phyloP scores from a whole-genome alignment of 805 yeast genomes.

The Ogataea corticis region DNA sequence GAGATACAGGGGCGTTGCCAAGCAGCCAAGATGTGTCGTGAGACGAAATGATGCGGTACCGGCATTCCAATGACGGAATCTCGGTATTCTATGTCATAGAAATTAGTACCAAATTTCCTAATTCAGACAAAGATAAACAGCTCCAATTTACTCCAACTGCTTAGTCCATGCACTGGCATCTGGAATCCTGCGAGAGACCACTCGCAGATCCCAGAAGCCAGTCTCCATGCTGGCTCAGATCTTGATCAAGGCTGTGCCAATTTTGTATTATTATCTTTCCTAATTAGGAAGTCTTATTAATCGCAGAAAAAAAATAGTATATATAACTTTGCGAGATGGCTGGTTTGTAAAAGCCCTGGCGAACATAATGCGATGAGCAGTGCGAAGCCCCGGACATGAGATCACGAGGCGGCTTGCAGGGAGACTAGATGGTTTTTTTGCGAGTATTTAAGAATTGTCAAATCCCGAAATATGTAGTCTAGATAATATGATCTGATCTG shows the following conservation, averaged over 20 bases:
- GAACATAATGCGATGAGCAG: neutral
- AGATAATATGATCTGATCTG: neutral
- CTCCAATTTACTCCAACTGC: too few species aligned
- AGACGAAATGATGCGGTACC: neutral
- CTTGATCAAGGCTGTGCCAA: neutral
- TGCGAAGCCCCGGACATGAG: conserved; percentile 3
- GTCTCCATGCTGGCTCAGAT: neutral
- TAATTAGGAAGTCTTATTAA: conserved; percentile 14
- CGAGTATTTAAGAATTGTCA: neutral
- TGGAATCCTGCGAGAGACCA: too few species aligned
- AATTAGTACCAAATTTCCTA: neutral
- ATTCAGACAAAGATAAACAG: neutral
- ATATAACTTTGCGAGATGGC: conserved; percentile 14
- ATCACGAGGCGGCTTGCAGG: too few species aligned
- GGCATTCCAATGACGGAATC: neutral
- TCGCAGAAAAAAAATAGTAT: conserved; percentile 1
- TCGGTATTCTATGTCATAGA: neutral
- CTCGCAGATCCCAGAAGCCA: too few species aligned
- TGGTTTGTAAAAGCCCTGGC: conserved; percentile 15
- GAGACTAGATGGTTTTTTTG: neutral
- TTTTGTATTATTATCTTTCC: conserved; percentile 17
- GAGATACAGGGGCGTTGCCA: neutral
- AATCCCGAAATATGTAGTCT: neutral
- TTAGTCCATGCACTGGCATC: too few species aligned
- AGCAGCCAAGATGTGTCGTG: neutral